Evolutionary conservation across 345 rosid genomes (phyloP), one percentile per base, ranked within the genome.

Genomic region (Limnanthes douglasii): DNA sequence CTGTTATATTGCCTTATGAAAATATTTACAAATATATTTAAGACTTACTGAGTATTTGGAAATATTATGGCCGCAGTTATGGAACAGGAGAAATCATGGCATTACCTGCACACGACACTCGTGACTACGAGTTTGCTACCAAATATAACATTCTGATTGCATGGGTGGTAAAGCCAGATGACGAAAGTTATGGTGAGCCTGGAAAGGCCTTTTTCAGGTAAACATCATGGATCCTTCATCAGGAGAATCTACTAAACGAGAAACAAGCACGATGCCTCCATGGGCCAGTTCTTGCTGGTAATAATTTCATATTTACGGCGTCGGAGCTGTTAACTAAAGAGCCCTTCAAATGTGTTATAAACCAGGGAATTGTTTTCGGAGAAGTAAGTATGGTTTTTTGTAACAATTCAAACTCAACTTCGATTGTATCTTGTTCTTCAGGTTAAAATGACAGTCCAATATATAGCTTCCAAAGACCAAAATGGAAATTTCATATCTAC

Each of bases 261-360:
- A 83, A 76, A 88, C 97, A 38, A 88, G 75, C 68, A 88, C 97
- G 52, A 83, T 88, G 97, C 95, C 97, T 7, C 97, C 83, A 34
- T 88, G 97, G 95, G 95, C 97, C 34, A 93, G 97, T 41, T 88
- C 97, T 64, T 88, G 93, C 79, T 88, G 97, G 97, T 83, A 68
- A 37, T 18, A 11, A 6, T 20, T 45, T 39, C 25, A 1, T 39
- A 7, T 86, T 37, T 75, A 75, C 56, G 97, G 82, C 54, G 73
- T 86, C 21, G 97, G 93, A 45, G 61, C 71, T 56, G 31, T 78
- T 95, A 9, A 78, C 90, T 4, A 75, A 69, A 61, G 97, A 86
- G 61, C 97, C 97, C 15, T 82, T 86, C 76, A 73, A 82, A 54
- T 78, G 95, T 54, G 95, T 86, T 39, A 86, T 86, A 65, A 86